Evolutionary conservation across 2,329 filamentous ascomycete species (phyloP).

Genomic region (Cordyceps militaris): DNA sequence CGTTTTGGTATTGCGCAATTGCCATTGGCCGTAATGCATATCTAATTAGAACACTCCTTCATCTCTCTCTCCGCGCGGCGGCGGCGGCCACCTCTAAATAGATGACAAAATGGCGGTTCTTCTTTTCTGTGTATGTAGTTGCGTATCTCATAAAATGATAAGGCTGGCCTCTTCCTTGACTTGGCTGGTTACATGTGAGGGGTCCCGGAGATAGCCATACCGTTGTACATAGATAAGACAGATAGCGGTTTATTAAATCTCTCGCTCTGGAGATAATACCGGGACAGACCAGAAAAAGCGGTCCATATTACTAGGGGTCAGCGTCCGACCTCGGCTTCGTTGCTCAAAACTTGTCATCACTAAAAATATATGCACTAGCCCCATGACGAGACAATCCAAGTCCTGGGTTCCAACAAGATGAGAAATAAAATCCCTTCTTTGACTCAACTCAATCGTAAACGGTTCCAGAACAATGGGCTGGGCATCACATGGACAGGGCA

Average conservation of each 20-base stretch:
- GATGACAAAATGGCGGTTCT: background rate
- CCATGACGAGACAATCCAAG: background rate
- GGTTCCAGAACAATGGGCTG: background rate
- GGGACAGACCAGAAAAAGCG: background rate
- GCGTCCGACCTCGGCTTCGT: slow-evolving; percentile 11
- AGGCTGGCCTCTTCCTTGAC: background rate
- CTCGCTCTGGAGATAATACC: slow-evolving; percentile 1
- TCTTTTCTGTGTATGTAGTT: background rate
- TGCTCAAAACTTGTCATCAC: background rate
- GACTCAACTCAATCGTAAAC: background rate
- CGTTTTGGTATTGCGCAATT: slow-evolving; percentile 1
- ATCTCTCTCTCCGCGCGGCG: background rate
- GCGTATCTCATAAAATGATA: background rate
- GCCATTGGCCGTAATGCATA: slow-evolving; percentile 6
- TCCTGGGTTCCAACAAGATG: background rate
- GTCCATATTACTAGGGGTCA: background rate
- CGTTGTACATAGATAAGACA: slow-evolving; percentile 13
- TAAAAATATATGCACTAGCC: background rate
- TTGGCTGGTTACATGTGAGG: slow-evolving; percentile 3
- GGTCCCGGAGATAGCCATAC: slow-evolving; percentile 6
- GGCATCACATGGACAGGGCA: slow-evolving; percentile 3
- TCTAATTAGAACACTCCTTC: background rate
- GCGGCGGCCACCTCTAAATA: background rate
- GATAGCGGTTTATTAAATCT: slow-evolving; percentile 13
- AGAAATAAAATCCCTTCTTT: background rate